A percentile compares a stretch with the other conserved stretches of the same genome.
These are phyloP conservation scores for Trametes polyzona DNA, from an alignment of 1,284 basidiomycete species.

Conservation along the genomic window DNA sequence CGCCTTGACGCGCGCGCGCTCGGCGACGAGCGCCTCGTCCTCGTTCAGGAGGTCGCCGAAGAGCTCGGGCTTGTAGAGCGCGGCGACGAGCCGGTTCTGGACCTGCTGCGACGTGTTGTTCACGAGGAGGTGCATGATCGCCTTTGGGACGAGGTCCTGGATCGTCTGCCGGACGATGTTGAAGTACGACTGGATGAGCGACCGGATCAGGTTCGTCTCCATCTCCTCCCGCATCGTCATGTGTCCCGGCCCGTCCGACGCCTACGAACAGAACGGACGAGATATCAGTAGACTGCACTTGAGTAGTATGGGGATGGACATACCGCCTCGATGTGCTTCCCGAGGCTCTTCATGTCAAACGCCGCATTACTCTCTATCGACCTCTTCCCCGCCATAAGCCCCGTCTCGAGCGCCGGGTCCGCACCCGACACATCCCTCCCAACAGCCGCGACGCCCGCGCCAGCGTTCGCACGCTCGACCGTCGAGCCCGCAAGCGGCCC, in stretches of 20 bases:
- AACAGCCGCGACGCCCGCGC: slow-evolving; percentile 24
- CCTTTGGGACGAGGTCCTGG: slow-evolving; percentile 96
- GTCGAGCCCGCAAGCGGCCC: slow-evolving; percentile 61
- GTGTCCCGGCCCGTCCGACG: slow-evolving; percentile 59
- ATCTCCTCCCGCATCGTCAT: slow-evolving; percentile 89
- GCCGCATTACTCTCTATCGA: slow-evolving; percentile 81
- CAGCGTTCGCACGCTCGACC: slow-evolving; percentile 40
- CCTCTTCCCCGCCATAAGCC: slow-evolving; percentile 68
- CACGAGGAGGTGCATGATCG: slow-evolving; percentile 95
- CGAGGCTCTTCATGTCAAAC: slow-evolving; percentile 98
- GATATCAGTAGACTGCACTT: not conserved
- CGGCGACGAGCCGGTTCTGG: slow-evolving; percentile 92
- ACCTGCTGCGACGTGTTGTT: slow-evolving; percentile 97
- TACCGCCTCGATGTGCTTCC: slow-evolving; percentile 93
- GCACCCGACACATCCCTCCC: slow-evolving; percentile 64
- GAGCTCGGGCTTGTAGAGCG: slow-evolving; percentile 92
- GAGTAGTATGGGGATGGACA: slow-evolving; percentile 39
- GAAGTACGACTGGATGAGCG: slow-evolving; percentile 96
- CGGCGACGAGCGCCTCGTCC: slow-evolving; percentile 93
- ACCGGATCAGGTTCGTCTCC: slow-evolving; percentile 94
- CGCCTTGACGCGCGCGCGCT: slow-evolving; percentile 92
- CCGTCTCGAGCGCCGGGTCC: slow-evolving; percentile 53
- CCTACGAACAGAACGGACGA: slow-evolving; percentile 9
- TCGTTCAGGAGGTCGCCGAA: slow-evolving; percentile 94
- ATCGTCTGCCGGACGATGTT: slow-evolving; percentile 95